Evolutionary conservation across 345 rosid species (phyloP), one percentile per base, ranked within the genome.

Genomic region (Salix arbutifolia): DNA sequence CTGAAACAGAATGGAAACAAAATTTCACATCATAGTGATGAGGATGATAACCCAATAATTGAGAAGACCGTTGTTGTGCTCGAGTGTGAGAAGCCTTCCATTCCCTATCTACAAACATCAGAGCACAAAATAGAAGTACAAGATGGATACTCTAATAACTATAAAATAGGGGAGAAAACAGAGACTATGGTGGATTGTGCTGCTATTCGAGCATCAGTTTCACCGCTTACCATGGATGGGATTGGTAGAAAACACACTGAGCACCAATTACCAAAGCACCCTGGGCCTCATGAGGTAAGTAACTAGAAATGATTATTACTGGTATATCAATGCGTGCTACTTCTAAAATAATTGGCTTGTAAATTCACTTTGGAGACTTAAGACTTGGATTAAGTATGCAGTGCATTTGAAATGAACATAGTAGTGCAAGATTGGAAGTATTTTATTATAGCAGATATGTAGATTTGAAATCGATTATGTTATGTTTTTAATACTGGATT

Each of bases 51-150:
- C 77, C 82, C 82, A 25, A 86, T 90, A 74, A 75, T 95, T 68
- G 89, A 93, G 80, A 95, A 95, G 79, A 84, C 85, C 65, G 89
- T 96, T 74, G 90, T 90, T 80, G 83, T 88, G 84, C 90, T 86
- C 42, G 91, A 92, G 84, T 44, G 75, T 69, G 90, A 92, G 83
- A 87, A 85, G 80, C 86, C 90, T 11, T 71, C 80, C 9, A 28
- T 78, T 83, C 76, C 89, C 66, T 19, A 69, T 28, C 35, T 75
- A 62, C 84, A 78, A 11, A 80, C 77, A 69, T 80, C 81, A n/a
- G 90, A 79, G 77, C 82, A 77, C 68, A 82, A 77, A 74, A 80
- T 70, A 65, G 78, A 72, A 72, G n/a, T 52, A 64, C 81, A 74
- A 70, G 82, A 73, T 71, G 82, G 72, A 65, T 71, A 86, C 38